Evolutionary conservation across 306 rosid species (phyloP), one percentile per base, ranked within the genome.

Genomic region (Cucumis sativus): DNA sequence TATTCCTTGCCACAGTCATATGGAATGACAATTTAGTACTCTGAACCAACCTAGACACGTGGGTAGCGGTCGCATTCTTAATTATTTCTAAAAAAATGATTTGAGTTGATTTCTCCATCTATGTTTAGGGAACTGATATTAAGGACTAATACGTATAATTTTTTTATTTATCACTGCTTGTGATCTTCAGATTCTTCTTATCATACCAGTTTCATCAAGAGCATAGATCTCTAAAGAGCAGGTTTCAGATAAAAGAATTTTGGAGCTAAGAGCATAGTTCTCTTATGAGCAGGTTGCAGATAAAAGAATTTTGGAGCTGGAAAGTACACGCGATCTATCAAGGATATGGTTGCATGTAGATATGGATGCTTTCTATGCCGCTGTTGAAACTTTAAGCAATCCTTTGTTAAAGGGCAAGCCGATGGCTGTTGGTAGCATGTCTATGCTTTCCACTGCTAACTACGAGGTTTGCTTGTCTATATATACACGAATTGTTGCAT

Each of bases 351-450:
- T 95, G 81, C 97, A 95, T 84, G 93, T 95, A 45, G 98, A 92
- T 82, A 95, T 95, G 98, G 98, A 95, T 89, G 98, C 97, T 81
- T 95, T 95, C 82, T 95, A 92, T 83, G 97, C 96, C 2, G 98
- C 98, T 16, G 97, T 87, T n/a, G 97, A 95, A 84, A 92, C 98
- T 41, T 83, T 95, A 80, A 88, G 93, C 74, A 86, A 92, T 43
- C 96, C 96, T 60, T 65, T 80, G 0, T 79, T 95, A 41, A 84
- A 84, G 79, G 96, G 92, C 10, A 95, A 84, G 84, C 93, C 97
- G 52, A 90, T 95, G 96, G 97, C 97, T 25, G 96, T 95, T 80
- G 98, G 98, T 20, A 67, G 85, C 77, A 85, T 89, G 90, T 95
- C 97, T 76, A 95, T 95, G 98, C 81, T 92, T 83, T 89, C 93